A percentile compares a stretch with the other conserved stretches of the same genome.
Evolutionary conservation across 2,329 filamentous ascomycete species (phyloP).

Genomic region (Pochonia chlamydosporia): DNA sequence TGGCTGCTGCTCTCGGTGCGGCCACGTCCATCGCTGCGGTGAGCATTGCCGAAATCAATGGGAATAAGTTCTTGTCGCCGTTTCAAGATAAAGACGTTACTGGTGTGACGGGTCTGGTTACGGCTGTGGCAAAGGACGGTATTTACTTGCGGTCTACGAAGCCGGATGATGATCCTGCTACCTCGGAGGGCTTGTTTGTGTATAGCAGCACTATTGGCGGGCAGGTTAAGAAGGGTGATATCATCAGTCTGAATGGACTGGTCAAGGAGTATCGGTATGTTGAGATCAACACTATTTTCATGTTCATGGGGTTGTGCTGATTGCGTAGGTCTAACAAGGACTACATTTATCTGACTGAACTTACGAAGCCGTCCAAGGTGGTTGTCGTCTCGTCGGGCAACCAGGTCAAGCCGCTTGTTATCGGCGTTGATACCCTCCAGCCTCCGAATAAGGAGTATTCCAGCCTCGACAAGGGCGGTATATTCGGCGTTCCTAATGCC

Average conservation of each 20-base stretch:
- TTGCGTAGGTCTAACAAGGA: constrained; percentile 39
- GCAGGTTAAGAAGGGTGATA: constrained; percentile 55
- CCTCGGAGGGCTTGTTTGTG: constrained; percentile 62
- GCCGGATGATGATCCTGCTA: constrained; percentile 48
- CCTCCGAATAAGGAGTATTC: constrained; percentile 59
- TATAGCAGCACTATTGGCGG: constrained; percentile 46
- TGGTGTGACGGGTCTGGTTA: constrained; percentile 57
- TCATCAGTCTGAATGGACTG: constrained; percentile 53
- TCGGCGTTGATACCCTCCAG: constrained; percentile 49
- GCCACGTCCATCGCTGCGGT: constrained; percentile 29
- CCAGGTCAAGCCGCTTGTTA: constrained; percentile 49
- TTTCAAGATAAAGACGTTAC: constrained; percentile 50
- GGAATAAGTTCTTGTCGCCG: constrained; percentile 57
- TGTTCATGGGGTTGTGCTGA: too few species aligned
- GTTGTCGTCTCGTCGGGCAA: constrained; percentile 47
- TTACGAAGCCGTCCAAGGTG: constrained; percentile 49
- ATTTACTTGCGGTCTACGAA: constrained; percentile 58
- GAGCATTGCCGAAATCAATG: constrained; percentile 60
- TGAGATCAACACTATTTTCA: too few species aligned
- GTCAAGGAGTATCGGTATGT: constrained; percentile 51
- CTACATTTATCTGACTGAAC: constrained; percentile 60
- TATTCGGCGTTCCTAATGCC: constrained; percentile 62
- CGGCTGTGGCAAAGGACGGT: constrained; percentile 55
- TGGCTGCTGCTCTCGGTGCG: constrained; percentile 17
- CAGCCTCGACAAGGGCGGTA: constrained; percentile 56